Evolutionary conservation across 1,284 basidiomycete species (phyloP).

Genomic region (Gomphus bonarii): DNA sequence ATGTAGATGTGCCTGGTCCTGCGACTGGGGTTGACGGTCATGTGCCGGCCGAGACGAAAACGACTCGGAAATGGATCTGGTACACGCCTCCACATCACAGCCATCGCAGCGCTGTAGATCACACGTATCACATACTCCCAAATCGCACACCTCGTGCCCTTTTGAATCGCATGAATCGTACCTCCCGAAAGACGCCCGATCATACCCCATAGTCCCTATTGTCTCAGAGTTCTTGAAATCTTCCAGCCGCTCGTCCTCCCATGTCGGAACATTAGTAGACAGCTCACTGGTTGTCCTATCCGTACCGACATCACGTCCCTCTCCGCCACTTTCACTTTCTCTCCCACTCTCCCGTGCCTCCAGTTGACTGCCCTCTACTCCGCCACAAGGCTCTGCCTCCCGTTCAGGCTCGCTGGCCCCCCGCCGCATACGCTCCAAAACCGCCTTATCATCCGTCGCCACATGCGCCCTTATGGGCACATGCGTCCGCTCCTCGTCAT

Average conservation of each 20-base stretch:
- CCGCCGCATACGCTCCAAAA: slow-evolving; percentile 45
- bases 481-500: no score
- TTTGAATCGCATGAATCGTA: background rate
- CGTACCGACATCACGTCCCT: no score
- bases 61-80: no score
- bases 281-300: no score
- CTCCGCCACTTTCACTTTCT: no score
- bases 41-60: no score
- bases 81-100: background rate
- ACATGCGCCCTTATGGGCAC: slow-evolving; percentile 41
- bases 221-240: background rate
- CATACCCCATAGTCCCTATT: background rate
- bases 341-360: background rate
- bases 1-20: no score
- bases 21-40: no score
- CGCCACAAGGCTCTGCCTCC: background rate
- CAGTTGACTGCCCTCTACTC: background rate
- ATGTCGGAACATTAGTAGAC: background rate
- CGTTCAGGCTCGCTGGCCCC: slow-evolving; percentile 50
- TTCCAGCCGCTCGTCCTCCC: slow-evolving; percentile 10
- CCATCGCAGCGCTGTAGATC: no score
- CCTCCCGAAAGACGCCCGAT: background rate
- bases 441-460: slow-evolving; percentile 63
- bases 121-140: no score
- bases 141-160: no score